Percentiles rank a stretch among this genome's conserved stretches.
phyloP scores from a whole-genome alignment of 768 basidiomycete species.

The Gymnopilus dilepis region DNA sequence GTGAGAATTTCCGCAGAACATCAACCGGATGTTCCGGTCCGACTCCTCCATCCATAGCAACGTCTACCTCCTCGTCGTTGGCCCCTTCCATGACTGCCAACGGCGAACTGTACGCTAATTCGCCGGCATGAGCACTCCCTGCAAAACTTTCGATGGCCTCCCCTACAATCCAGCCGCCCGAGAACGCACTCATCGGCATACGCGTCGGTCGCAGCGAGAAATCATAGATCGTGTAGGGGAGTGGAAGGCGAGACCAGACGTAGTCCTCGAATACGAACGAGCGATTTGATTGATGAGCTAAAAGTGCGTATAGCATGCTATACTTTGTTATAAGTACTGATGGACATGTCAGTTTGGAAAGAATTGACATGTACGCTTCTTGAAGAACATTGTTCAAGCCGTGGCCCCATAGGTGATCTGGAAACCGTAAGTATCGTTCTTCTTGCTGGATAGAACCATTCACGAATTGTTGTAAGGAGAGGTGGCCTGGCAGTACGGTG shows the following conservation, averaged over 20 bases:
- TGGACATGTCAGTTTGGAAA: neutral
- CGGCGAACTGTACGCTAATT: no score
- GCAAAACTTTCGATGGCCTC: constrained; percentile 31
- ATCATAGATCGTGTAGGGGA: constrained; percentile 60
- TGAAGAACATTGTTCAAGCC: constrained; percentile 68
- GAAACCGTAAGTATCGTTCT: constrained; percentile 50
- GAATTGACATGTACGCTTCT: constrained; percentile 53
- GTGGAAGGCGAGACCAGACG: constrained; percentile 58
- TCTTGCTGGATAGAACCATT: neutral
- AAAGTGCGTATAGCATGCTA: constrained; percentile 8
- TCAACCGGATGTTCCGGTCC: neutral
- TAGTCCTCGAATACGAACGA: constrained; percentile 71
- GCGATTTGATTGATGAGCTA: constrained; percentile 51
- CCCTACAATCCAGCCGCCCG: constrained; percentile 61
- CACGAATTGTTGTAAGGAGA: neutral
- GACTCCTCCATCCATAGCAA: constrained; percentile 10
- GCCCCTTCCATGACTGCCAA: no score
- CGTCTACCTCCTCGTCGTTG: no score
- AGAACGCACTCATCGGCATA: constrained; percentile 63
- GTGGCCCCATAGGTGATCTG: constrained; percentile 62
- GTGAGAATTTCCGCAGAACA: neutral
- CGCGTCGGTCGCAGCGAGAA: constrained; percentile 54
- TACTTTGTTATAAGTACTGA: neutral
- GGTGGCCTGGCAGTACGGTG: neutral
- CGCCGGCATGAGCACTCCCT: neutral